Base-by-base conservation (phyloP, 371 early-diverging fungal genomes). In the Blastocladiella emersonii region DNA sequence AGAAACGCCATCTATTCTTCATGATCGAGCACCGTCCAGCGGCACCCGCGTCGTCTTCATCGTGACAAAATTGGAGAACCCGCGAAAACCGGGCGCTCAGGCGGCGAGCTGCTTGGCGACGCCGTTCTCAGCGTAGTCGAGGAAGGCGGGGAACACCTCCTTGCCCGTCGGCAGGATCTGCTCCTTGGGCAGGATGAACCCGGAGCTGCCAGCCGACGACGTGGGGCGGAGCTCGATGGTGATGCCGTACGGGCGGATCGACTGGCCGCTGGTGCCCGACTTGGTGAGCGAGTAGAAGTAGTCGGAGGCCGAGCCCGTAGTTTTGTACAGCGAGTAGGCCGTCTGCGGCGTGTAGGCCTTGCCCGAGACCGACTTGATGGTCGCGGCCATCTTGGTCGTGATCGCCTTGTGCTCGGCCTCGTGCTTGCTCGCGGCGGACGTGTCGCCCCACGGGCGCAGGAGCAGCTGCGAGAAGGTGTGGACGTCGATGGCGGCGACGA, bases 401-500 rank as follows among this genome's bases (percentile, higher is more conserved):
- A 61, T 5, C 10, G 5, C 30, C 30, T 32, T 49, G 61, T 61
- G 17, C 49, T 41, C 25, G 10, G 0, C 0, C 35, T 61, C 61
- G 30, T 44, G 61, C 61, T 13, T 8, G 44, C 23, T 4, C 6
- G 17, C 35, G 17, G 7, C 61, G 17, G 6, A 7, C 6, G 27
- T 44, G 35, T 43, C 25, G 17, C 61, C 61, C 44, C 43, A 43
- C n/a, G 61, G 61, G 36, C 61, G 61, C 44, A 61, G 13, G 5
- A 61, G 23, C 25, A 74, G 64, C 49, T 72, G 72, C 44, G 65
- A 62, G 61, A 57, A 74, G n/a, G 72, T 66, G 61, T 75, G 75
- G 41, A 75, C 64, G 61, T 74, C 76, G 34, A 76, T 62, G 57
- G 65, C 74, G 23, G 62, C 62, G n/a, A 66, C 61, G 27, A 69